A percentile compares a stretch with the other conserved stretches of the same genome.
Conservation (phyloP, 441 rosid species). For the Lepidium campestre region DNA sequence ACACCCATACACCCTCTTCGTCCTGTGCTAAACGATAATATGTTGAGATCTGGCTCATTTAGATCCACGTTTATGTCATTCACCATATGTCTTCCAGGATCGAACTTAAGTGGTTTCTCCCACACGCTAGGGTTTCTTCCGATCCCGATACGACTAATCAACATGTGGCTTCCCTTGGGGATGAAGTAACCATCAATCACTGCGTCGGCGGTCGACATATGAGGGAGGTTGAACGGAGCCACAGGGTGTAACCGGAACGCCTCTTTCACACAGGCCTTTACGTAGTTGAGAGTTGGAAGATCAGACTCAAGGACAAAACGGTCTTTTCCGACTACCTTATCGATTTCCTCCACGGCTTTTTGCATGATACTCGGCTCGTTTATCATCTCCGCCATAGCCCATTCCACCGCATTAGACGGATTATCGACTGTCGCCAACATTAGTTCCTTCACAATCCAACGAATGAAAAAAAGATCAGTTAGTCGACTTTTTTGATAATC, state of each 20-base stretch:
- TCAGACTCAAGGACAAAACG: slow-evolving; percentile 44
- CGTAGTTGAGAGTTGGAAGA: slow-evolving; percentile 30
- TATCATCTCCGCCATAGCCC: slow-evolving; percentile 46
- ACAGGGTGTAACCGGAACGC: slow-evolving; percentile 45
- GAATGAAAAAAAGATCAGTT: not conserved
- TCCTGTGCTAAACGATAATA: slow-evolving; percentile 39
- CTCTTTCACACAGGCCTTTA: slow-evolving; percentile 41
- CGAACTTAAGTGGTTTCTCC: slow-evolving; percentile 34
- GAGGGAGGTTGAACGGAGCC: slow-evolving; percentile 38
- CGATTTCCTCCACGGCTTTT: slow-evolving; percentile 39
- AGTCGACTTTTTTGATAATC: not conserved
- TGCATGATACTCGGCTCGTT: slow-evolving; percentile 35
- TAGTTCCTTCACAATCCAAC: slow-evolving; percentile 25
- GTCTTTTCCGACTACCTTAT: slow-evolving; percentile 37
- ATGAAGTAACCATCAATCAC: slow-evolving; percentile 36
- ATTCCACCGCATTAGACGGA: slow-evolving; percentile 37
- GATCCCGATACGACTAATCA: slow-evolving; percentile 35
- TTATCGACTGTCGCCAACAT: slow-evolving; percentile 41
- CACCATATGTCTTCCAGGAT: slow-evolving; percentile 37
- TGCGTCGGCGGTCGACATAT: slow-evolving; percentile 23
- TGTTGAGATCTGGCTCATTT: slow-evolving; percentile 25
- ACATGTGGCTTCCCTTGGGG: slow-evolving; percentile 43
- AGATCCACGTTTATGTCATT: slow-evolving; percentile 11
- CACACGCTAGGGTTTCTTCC: slow-evolving; percentile 41
- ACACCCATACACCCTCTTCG: slow-evolving; percentile 39